phyloP scores from a whole-genome alignment of 768 basidiomycete species.

The Agaricus subrufescens region DNA sequence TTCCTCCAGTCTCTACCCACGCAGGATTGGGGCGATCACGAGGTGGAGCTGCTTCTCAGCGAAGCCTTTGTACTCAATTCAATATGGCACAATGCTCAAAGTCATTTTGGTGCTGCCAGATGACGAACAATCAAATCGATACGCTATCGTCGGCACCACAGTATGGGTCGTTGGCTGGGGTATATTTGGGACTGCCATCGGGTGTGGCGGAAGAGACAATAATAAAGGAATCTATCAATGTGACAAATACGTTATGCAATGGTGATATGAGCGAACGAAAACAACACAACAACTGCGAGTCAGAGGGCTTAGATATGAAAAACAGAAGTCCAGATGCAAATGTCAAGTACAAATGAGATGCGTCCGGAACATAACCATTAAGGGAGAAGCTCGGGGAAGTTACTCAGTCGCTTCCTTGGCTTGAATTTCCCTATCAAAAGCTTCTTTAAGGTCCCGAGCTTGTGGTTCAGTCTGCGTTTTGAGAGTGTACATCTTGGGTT shows the following conservation, averaged over 20 bases:
- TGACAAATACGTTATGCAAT: no score
- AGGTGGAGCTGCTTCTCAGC: constrained; percentile 91
- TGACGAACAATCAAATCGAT: constrained; percentile 5
- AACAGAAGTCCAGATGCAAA: neutral
- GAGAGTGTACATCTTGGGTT: constrained; percentile 56
- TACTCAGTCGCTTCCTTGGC: constrained; percentile 22
- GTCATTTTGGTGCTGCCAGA: constrained; percentile 65
- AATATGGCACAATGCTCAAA: constrained; percentile 91
- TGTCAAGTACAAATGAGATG: neutral
- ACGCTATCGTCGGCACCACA: neutral
- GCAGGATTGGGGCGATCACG: constrained; percentile 92
- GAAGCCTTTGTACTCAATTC: constrained; percentile 94
- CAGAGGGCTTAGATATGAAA: neutral
- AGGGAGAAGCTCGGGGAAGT: neutral
- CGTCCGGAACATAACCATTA: neutral
- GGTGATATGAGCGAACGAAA: neutral
- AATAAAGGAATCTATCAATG: no score
- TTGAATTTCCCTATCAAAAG: constrained; percentile 59
- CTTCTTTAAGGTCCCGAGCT: constrained; percentile 51
- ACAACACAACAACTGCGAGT: neutral
- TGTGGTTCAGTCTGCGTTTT: constrained; percentile 56
- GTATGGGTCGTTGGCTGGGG: no score
- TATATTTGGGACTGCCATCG: neutral
- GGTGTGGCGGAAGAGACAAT: no score
- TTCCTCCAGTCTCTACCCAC: constrained; percentile 92